Conservation (phyloP, 1,284 basidiomycete species). For the Exobasidium cylindrosporum region DNA sequence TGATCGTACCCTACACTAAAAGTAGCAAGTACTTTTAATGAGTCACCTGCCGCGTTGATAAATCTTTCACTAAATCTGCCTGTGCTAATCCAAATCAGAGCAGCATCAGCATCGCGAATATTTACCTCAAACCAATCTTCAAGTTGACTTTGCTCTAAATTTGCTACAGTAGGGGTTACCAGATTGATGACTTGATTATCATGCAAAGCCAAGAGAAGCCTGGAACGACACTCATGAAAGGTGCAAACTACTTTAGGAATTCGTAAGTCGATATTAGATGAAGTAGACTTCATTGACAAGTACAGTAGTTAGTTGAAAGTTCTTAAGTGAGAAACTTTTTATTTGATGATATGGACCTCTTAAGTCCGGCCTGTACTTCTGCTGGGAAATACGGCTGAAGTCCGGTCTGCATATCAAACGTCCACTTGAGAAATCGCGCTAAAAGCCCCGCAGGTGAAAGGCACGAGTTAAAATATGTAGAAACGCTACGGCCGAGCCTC, state of each 20-base stretch:
- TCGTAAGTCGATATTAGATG: neutral
- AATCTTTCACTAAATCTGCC: neutral
- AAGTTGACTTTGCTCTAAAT: neutral
- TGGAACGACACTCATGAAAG: neutral
- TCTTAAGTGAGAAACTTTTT: no score
- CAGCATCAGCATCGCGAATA: neutral
- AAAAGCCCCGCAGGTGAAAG: no score
- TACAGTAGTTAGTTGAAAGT: no score
- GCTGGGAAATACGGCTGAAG: no score
- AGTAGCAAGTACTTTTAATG: neutral
- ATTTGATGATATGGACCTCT: no score
- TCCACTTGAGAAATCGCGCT: no score
- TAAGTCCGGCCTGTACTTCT: no score
- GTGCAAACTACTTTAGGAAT: neutral
- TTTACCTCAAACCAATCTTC: neutral
- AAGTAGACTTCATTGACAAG: neutral
- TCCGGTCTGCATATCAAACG: no score
- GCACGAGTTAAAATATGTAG: no score
- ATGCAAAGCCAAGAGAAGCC: neutral
- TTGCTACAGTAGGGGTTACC: neutral
- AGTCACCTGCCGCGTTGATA: neutral
- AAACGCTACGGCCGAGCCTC: no score
- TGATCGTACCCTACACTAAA: slow-evolving; percentile 6
- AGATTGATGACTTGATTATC: neutral
- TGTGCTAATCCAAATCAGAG: neutral